Conservation (phyloP, 2,329 filamentous ascomycete genomes). For the Diaporthe batatas region DNA sequence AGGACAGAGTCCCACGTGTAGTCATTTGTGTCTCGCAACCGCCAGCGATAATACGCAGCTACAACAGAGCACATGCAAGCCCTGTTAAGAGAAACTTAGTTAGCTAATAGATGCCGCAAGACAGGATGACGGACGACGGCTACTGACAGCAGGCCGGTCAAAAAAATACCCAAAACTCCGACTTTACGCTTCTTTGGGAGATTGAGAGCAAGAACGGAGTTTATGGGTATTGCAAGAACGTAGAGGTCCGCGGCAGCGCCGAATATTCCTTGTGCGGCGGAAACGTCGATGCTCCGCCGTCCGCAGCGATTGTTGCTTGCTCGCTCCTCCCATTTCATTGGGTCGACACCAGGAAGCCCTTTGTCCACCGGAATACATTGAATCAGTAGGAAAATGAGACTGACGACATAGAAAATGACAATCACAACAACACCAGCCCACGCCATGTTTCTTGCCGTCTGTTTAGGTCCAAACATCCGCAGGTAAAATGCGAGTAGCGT, state of each 20-base stretch:
- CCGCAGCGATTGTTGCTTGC: slow-evolving; percentile 11
- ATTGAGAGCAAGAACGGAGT: slow-evolving; percentile 6
- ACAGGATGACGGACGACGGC: background rate
- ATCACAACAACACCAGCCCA: background rate
- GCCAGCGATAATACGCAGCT: slow-evolving; percentile 19
- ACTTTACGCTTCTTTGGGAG: slow-evolving; percentile 21
- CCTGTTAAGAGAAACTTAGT: background rate
- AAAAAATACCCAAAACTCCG: slow-evolving; percentile 15
- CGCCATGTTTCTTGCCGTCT: background rate
- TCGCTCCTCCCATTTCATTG: slow-evolving; percentile 2
- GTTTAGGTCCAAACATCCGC: slow-evolving; percentile 13
- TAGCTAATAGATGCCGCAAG: background rate
- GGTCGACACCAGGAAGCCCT: slow-evolving; percentile 4
- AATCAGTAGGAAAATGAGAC: slow-evolving; percentile 1
- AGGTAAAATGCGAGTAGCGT: slow-evolving; percentile 31
- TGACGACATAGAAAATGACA: slow-evolving; percentile 18
- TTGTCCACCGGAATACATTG: slow-evolving; percentile 2
- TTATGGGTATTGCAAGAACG: slow-evolving; percentile 20
- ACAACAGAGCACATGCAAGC: slow-evolving; percentile 10
- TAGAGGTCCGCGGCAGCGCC: slow-evolving; percentile 18
- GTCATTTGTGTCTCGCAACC: slow-evolving; percentile 1
- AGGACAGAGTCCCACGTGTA: slow-evolving; percentile 14
- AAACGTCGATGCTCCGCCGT: slow-evolving; percentile 11
- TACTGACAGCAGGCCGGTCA: slow-evolving; percentile 28
- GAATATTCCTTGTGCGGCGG: slow-evolving; percentile 11